These are phyloP conservation scores for Tarenaya hassleriana DNA, from an alignment of 345 rosid genomes.

Conservation along the genomic window DNA sequence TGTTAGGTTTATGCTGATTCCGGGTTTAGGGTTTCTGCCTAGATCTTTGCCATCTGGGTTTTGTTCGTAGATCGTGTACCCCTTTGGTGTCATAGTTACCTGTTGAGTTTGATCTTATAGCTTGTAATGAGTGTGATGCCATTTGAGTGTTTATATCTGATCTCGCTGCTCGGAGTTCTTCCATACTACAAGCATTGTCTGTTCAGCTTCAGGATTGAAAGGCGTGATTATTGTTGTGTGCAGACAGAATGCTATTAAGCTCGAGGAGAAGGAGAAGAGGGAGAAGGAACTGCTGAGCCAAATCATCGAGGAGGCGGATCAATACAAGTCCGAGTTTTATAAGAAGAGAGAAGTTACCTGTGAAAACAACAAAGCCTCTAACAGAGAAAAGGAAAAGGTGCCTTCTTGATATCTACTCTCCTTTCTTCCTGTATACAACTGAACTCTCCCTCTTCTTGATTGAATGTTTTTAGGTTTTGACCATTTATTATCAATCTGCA, in stretches of 20 bases:
- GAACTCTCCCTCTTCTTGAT: background rate
- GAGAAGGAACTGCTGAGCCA: slow-evolving; percentile 53
- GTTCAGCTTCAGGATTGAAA: too few relatives aligned
- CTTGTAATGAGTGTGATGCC: slow-evolving; percentile 3
- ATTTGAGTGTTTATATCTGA: slow-evolving; percentile 4
- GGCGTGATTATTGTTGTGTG: slow-evolving; percentile 13
- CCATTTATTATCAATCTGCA: background rate
- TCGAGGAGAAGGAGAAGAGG: slow-evolving; percentile 79
- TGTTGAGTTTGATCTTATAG: background rate
- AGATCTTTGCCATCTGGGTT: background rate
- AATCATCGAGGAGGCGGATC: slow-evolving; percentile 59
- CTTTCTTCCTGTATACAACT: background rate
- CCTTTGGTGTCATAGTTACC: background rate
- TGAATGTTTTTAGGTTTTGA: background rate
- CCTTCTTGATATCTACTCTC: background rate
- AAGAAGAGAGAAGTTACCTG: slow-evolving; percentile 48
- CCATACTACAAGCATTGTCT: background rate
- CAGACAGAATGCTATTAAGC: slow-evolving; percentile 54
- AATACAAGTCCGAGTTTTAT: slow-evolving; percentile 54
- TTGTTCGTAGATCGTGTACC: background rate
- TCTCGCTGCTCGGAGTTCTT: background rate
- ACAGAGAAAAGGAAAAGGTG: slow-evolving; percentile 80
- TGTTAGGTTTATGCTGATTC: too few relatives aligned
- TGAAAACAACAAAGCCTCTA: slow-evolving; percentile 49
- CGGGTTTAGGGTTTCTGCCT: background rate